Conservation (phyloP, 768 basidiomycete species). For the Suillus alpinus region DNA sequence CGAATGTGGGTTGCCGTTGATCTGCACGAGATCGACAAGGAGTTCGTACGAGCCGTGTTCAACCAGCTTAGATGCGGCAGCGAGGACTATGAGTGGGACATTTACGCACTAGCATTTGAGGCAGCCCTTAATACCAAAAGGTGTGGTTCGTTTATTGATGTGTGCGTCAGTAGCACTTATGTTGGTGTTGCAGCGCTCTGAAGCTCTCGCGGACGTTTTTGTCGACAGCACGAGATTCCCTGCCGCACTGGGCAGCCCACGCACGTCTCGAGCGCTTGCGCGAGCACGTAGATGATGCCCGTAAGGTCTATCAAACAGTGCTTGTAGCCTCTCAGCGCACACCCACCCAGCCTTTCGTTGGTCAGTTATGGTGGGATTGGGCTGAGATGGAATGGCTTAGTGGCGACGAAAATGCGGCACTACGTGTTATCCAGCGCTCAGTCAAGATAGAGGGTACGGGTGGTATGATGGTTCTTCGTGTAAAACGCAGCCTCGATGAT, state of each 20-base stretch:
- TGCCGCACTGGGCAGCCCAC: slow-evolving; percentile 72
- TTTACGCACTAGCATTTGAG: slow-evolving; percentile 65
- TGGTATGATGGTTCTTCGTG: slow-evolving; percentile 57
- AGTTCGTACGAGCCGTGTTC: slow-evolving; percentile 58
- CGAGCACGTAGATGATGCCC: slow-evolving; percentile 62
- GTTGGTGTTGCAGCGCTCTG: slow-evolving; percentile 46
- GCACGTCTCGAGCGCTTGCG: slow-evolving; percentile 69
- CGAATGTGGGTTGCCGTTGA: slow-evolving; percentile 49
- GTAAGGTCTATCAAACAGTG: slow-evolving; percentile 74
- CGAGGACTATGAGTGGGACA: slow-evolving; percentile 64
- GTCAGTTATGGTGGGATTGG: slow-evolving; percentile 78
- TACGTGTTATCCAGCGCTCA: slow-evolving; percentile 53
- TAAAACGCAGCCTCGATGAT: slow-evolving; percentile 63
- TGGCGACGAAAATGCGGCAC: slow-evolving; percentile 46
- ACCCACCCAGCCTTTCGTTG: slow-evolving; percentile 33
- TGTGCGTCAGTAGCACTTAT: slow-evolving; percentile 10
- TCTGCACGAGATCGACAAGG: slow-evolving; percentile 46
- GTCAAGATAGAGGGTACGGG: slow-evolving; percentile 50
- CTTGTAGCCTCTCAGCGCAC: slow-evolving; percentile 45
- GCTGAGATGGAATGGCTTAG: slow-evolving; percentile 80
- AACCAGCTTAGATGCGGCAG: slow-evolving; percentile 46
- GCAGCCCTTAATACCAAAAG: slow-evolving; percentile 54
- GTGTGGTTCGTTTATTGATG: slow-evolving; percentile 32
- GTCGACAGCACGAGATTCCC: slow-evolving; percentile 51
- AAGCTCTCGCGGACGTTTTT: slow-evolving; percentile 68